Percentiles rank a stretch among this genome's conserved stretches.
These are phyloP conservation scores for Fusarium multiceps DNA, from an alignment of 2,329 filamentous ascomycete species.

Conservation along the genomic window DNA sequence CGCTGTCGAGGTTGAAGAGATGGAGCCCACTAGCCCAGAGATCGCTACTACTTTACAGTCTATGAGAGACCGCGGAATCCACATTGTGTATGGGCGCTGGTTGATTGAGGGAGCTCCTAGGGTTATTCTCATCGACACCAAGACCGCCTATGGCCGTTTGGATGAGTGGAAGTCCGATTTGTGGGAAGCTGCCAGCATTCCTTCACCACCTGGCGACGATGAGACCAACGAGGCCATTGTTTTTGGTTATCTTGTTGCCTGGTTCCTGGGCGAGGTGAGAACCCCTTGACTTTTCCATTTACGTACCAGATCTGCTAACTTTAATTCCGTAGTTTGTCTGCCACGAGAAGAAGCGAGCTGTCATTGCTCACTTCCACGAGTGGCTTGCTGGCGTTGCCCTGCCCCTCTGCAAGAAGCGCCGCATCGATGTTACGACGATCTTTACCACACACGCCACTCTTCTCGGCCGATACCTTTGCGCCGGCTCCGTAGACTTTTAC, in stretches of 20 bases:
- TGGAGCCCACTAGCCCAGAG: conserved; percentile 84
- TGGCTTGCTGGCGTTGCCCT: conserved; percentile 96
- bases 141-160: conserved; percentile 89
- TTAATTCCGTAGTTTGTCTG: conserved; percentile 77
- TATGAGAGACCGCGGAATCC: conserved; percentile 92
- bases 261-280: conserved; percentile 95
- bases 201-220: conserved; percentile 88
- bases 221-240: conserved; percentile 98
- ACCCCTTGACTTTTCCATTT: conserved; percentile 3
- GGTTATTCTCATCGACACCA: conserved; percentile 93
- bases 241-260: conserved; percentile 96
- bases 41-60: conserved; percentile 85
- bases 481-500: conserved; percentile 98
- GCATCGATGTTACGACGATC: conserved; percentile 96
- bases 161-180: conserved; percentile 98
- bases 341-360: conserved; percentile 89
- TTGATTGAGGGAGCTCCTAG: conserved; percentile 95
- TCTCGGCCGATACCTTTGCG: conserved; percentile 94
- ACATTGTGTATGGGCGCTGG: conserved; percentile 94
- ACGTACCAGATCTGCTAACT: conserved; percentile 24
- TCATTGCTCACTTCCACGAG: conserved; percentile 98
- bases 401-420: conserved; percentile 90
- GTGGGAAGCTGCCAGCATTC: conserved; percentile 92
- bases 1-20: conserved; percentile 95
- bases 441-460: conserved; percentile 98